These are phyloP conservation scores for Phlebiopsis gigantea DNA, from an alignment of 768 basidiomycete species.

Conservation along the genomic window DNA sequence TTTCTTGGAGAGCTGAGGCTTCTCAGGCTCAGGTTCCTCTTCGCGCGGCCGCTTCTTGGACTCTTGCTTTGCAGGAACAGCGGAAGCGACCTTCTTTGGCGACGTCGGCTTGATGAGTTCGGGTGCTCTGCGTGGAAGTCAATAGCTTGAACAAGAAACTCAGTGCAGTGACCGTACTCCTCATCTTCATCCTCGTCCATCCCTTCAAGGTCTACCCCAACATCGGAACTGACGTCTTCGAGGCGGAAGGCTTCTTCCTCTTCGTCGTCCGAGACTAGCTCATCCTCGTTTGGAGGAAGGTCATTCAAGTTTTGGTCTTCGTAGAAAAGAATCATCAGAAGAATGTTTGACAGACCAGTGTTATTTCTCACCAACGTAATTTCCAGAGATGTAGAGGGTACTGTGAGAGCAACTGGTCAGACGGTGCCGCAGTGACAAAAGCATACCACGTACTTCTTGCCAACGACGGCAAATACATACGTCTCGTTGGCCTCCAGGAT, in stretches of 20 bases:
- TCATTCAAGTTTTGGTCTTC: constrained; percentile 48
- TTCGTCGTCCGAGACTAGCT: not conserved
- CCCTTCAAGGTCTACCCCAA: constrained; percentile 8
- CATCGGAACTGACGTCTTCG: constrained; percentile 13
- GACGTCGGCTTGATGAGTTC: not conserved
- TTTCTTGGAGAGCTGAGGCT: constrained; percentile 42
- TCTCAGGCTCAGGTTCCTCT: constrained; percentile 40
- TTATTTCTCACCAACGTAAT: constrained; percentile 27
- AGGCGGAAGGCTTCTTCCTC: constrained; percentile 10
- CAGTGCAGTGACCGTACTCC: constrained; percentile 32
- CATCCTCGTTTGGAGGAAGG: constrained; percentile 11
- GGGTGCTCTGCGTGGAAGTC: not conserved
- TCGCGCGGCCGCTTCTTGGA: constrained; percentile 68
- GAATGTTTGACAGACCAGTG: constrained; percentile 61
- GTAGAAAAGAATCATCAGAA: constrained; percentile 20
- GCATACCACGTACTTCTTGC: constrained; percentile 63
- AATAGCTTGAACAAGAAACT: not conserved
- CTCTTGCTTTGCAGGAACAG: constrained; percentile 17
- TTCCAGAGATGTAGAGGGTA: constrained; percentile 11
- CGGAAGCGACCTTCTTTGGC: not conserved
- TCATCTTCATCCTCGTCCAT: constrained; percentile 35
- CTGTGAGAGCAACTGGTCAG: constrained; percentile 13
- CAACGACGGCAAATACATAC: constrained; percentile 64
- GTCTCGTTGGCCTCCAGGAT: constrained; percentile 62
- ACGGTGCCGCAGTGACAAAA: too few relatives aligned